These are phyloP conservation scores for Petunia axillaris DNA, from an alignment of 257 asterid genomes.

Conservation along the genomic window DNA sequence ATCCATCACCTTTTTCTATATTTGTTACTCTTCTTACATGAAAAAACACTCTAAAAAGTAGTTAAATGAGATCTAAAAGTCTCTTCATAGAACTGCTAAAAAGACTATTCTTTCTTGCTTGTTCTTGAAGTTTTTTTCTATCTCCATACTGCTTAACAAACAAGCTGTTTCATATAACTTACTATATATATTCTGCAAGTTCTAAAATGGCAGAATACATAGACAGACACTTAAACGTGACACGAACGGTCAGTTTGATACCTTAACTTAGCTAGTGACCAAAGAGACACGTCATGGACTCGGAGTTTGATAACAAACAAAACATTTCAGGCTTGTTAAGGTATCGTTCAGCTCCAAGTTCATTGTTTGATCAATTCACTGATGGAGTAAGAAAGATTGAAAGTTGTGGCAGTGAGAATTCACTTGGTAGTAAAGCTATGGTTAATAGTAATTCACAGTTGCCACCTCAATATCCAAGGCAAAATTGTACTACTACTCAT, in stretches of 20 bases:
- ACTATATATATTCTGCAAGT: constrained; percentile 43
- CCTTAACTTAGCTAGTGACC: too few species aligned
- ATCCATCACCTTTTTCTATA: not conserved
- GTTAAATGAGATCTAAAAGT: not conserved
- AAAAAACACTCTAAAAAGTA: not conserved
- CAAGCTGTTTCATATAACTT: constrained; percentile 45
- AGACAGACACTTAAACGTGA: too few species aligned
- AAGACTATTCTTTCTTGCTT: constrained; percentile 44
- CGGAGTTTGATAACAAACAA: constrained; percentile 39
- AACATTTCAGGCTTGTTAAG: constrained; percentile 62
- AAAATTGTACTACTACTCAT: constrained; percentile 30
- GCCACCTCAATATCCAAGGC: constrained; percentile 81
- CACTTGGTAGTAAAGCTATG: constrained; percentile 22
- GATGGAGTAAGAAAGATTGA: constrained; percentile 36
- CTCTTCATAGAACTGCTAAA: not conserved
- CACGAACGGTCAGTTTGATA: too few species aligned
- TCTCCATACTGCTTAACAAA: constrained; percentile 50
- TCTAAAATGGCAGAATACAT: not conserved
- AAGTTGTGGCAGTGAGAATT: constrained; percentile 1
- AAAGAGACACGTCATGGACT: constrained; percentile 44
- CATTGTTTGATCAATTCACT: constrained; percentile 46
- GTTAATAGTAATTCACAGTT: constrained; percentile 43
- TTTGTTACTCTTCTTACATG: constrained; percentile 11
- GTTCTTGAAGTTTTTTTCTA: constrained; percentile 48
- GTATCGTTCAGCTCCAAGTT: constrained; percentile 78